A percentile compares a stretch with the other conserved stretches of the same genome.
phyloP scores from a whole-genome alignment of 441 rosid genomes.

The Populus trichocarpa region DNA sequence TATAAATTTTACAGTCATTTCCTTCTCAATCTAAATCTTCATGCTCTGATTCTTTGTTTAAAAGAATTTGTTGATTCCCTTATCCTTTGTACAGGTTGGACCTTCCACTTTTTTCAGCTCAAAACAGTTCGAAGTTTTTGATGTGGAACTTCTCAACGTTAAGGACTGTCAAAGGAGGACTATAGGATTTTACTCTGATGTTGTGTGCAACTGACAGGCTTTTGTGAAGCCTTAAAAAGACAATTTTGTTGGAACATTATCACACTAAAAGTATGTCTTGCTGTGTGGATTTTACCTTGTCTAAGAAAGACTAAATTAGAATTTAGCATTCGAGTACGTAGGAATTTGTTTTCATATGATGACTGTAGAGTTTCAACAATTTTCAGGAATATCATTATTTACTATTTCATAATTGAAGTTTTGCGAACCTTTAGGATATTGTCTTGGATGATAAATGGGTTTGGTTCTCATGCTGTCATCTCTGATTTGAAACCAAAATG shows the following conservation, averaged over 20 bases:
- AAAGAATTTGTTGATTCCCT: not conserved
- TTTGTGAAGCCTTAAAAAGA: not conserved
- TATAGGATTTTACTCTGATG: conserved; percentile 85
- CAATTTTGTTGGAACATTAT: not conserved
- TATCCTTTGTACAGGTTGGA: conserved; percentile 54
- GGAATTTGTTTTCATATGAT: not conserved
- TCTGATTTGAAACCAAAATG: not conserved
- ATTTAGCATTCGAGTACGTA: not conserved
- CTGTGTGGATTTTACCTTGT: not conserved
- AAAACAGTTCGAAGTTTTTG: conserved; percentile 89
- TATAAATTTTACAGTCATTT: not conserved
- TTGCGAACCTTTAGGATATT: not conserved
- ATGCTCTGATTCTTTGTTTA: not conserved
- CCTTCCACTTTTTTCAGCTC: conserved; percentile 98
- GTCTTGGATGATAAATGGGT: not conserved
- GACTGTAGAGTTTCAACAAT: not conserved
- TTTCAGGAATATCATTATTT: not conserved
- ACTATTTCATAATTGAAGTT: not conserved
- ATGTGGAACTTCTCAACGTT: conserved; percentile 71
- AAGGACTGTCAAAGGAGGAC: conserved; percentile 83
- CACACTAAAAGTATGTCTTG: not conserved
- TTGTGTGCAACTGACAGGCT: conserved; percentile 54
- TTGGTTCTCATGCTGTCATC: not conserved
- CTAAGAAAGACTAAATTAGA: not conserved
- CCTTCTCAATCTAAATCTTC: not conserved